Conservation (phyloP, 1,284 basidiomycete genomes). For the Malassezia dermatis region DNA sequence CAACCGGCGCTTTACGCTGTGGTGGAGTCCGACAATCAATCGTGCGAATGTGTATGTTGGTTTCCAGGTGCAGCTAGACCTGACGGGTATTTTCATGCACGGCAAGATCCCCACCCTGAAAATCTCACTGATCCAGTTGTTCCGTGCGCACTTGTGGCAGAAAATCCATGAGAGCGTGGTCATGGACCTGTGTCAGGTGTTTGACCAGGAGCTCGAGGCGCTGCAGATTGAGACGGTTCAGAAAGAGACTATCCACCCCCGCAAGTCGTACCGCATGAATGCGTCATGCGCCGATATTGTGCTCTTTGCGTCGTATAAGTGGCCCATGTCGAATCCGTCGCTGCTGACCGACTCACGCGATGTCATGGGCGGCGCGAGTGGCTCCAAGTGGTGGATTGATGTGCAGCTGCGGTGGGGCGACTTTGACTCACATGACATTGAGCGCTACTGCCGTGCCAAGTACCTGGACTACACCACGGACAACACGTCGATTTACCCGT, state of each 20-base stretch:
- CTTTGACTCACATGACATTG: slow-evolving; percentile 74
- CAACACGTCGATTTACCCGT: slow-evolving; percentile 89
- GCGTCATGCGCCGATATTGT: slow-evolving; percentile 85
- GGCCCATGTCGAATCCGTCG: slow-evolving; percentile 94
- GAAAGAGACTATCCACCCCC: slow-evolving; percentile 95
- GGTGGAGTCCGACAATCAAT: slow-evolving; percentile 96
- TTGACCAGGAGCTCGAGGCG: slow-evolving; percentile 96
- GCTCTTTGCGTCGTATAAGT: slow-evolving; percentile 78
- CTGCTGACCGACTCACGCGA: slow-evolving; percentile 93
- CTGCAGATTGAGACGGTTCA: slow-evolving; percentile 98
- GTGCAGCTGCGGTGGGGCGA: slow-evolving; percentile 96
- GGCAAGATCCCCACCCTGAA: slow-evolving; percentile 82
- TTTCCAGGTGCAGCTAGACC: slow-evolving; percentile 97
- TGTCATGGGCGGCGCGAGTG: slow-evolving; percentile 88
- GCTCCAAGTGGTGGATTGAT: slow-evolving; percentile 98
- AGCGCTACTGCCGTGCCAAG: slow-evolving; percentile 87
- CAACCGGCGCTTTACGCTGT: slow-evolving; percentile 98
- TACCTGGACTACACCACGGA: slow-evolving; percentile 78
- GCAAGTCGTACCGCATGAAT: slow-evolving; percentile 99
- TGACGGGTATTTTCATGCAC: slow-evolving; percentile 78
- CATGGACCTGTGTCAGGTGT: slow-evolving; percentile 91
- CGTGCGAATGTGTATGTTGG: slow-evolving; percentile 97
- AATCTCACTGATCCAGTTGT: slow-evolving; percentile 87
- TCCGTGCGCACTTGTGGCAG: slow-evolving; percentile 99
- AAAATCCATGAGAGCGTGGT: slow-evolving; percentile 64